These are phyloP conservation scores for Vaccinium corymbosum DNA, from an alignment of 148 eudicot species.

Conservation along the genomic window DNA sequence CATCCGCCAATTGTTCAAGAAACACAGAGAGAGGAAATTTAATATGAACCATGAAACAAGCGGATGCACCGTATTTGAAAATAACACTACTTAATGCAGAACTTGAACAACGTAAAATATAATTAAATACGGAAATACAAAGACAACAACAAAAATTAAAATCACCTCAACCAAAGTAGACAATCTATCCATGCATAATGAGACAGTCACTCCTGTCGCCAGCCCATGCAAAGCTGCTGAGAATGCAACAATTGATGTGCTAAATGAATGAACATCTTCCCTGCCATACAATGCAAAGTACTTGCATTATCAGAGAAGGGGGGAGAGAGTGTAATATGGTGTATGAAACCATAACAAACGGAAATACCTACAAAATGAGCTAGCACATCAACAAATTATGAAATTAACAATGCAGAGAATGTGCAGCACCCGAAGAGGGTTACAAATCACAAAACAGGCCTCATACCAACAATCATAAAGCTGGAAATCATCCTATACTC, in stretches of 20 bases:
- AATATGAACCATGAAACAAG: neutral
- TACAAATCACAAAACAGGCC: neutral
- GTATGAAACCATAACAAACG: neutral
- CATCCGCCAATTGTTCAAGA: neutral
- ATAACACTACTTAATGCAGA: neutral
- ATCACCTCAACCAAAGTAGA: slow-evolving; percentile 62
- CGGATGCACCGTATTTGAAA: neutral
- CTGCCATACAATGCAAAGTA: slow-evolving; percentile 42
- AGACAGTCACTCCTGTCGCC: slow-evolving; percentile 43
- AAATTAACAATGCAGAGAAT: neutral
- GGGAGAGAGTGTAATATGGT: slow-evolving; percentile 1
- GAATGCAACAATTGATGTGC: slow-evolving; percentile 41
- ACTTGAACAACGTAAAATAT: neutral
- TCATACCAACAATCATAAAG: neutral
- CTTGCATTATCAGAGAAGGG: neutral
- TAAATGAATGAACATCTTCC: slow-evolving; percentile 63
- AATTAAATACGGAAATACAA: neutral
- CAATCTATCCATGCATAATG: slow-evolving; percentile 65
- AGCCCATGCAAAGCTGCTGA: slow-evolving; percentile 49
- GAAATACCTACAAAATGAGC: neutral
- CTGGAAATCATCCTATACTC: neutral
- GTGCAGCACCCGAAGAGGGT: slow-evolving; percentile 1
- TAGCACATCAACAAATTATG: neutral
- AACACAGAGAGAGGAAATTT: neutral
- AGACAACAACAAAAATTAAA: neutral